These are phyloP conservation scores for Phytophthora meadii DNA, from an alignment of 352 stramenopile species.

Conservation along the genomic window DNA sequence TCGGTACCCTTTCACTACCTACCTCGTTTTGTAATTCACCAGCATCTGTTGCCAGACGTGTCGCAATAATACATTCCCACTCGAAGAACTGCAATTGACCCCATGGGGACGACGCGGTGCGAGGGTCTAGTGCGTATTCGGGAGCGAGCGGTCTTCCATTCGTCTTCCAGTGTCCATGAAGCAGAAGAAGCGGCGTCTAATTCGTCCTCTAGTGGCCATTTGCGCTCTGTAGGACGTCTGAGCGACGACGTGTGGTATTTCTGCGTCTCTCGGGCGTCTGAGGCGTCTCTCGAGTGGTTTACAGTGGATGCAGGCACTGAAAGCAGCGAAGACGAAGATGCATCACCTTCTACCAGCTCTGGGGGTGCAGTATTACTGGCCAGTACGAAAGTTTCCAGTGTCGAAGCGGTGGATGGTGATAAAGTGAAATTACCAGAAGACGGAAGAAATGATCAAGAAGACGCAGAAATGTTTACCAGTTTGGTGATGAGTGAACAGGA, in stretches of 20 bases:
- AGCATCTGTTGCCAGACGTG: background rate
- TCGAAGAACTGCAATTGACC: background rate
- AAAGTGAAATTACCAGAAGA: slow-evolving; percentile 30
- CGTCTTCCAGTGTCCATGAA: slow-evolving; percentile 15
- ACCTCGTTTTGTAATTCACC: slow-evolving; percentile 1
- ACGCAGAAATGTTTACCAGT: slow-evolving; percentile 9
- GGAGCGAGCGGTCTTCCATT: slow-evolving; percentile 35
- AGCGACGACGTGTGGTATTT: slow-evolving; percentile 63
- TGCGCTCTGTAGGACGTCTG: slow-evolving; percentile 24
- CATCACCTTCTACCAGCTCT: slow-evolving; percentile 3
- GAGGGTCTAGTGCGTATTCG: slow-evolving; percentile 55
- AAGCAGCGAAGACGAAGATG: slow-evolving; percentile 36
- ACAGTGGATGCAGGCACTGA: slow-evolving; percentile 42
- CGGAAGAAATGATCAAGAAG: slow-evolving; percentile 2
- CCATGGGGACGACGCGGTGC: slow-evolving; percentile 32
- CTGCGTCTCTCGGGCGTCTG: slow-evolving; percentile 33
- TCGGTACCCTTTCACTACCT: background rate
- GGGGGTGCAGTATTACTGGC: slow-evolving; percentile 37
- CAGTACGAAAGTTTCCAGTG: slow-evolving; percentile 44
- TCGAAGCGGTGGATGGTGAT: slow-evolving; percentile 53
- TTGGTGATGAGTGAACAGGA: slow-evolving; percentile 27
- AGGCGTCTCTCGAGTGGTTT: slow-evolving; percentile 48
- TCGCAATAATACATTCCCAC: slow-evolving; percentile 5
- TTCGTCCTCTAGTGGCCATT: slow-evolving; percentile 10
- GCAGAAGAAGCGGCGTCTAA: slow-evolving; percentile 4